phyloP scores from a whole-genome alignment of 148 eudicot species.

The Camellia japonica region DNA sequence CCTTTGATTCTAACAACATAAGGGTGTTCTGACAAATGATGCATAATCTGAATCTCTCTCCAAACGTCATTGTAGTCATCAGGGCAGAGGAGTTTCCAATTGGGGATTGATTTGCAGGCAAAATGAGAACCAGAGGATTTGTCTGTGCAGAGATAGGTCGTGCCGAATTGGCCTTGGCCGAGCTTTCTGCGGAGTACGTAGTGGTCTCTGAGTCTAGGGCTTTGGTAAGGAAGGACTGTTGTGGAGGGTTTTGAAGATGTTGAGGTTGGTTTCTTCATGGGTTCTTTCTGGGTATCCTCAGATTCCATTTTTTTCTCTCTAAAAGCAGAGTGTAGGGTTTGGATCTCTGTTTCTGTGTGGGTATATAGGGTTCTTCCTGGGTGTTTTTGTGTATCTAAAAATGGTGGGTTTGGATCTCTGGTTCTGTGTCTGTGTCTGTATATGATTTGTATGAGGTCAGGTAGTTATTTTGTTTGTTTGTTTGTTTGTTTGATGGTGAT shows the following conservation, averaged over 20 bases:
- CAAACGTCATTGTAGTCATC: conserved; percentile 78
- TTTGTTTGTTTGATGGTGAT: not conserved
- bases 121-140: conserved; percentile 39
- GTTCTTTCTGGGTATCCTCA: not conserved
- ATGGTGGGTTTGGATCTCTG: not conserved
- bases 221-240: conserved; percentile 54
- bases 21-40: conserved; percentile 57
- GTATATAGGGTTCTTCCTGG: not conserved
- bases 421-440: no score
- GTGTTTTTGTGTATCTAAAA: not conserved
- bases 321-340: no score
- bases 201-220: conserved; percentile 57
- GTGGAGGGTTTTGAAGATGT: conserved; percentile 36
- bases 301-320: conserved; percentile 15
- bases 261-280: conserved; percentile 31
- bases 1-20: conserved; percentile 65
- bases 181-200: conserved; percentile 56
- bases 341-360: not conserved
- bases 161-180: conserved; percentile 78
- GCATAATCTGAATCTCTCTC: conserved; percentile 85
- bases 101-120: conserved; percentile 83
- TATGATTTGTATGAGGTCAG: not conserved
- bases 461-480: not conserved
- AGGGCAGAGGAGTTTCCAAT: conserved; percentile 53
- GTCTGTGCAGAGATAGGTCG: conserved; percentile 58